These are phyloP conservation scores for Apiospora pterosperma DNA, from an alignment of 2,329 filamentous ascomycete species.

Conservation along the genomic window DNA sequence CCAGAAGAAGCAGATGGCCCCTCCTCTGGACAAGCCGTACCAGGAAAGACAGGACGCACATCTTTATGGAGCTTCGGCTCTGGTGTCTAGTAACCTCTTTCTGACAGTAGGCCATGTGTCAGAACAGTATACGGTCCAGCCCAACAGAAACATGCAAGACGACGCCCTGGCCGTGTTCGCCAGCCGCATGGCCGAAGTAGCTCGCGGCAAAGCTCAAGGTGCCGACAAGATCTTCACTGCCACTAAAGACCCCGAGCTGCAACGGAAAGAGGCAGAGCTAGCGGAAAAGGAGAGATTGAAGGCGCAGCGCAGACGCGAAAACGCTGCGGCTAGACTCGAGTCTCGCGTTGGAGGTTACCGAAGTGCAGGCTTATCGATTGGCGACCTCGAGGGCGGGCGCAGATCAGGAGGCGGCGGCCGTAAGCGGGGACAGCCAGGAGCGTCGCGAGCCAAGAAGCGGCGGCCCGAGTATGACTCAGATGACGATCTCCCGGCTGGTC, in stretches of 20 bases:
- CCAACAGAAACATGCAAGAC: slow-evolving; percentile 66
- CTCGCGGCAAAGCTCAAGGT: slow-evolving; percentile 50
- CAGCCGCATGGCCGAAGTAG: slow-evolving; percentile 62
- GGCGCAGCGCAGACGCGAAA: slow-evolving; percentile 63
- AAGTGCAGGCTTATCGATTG: slow-evolving; percentile 60
- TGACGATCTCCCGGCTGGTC: slow-evolving; percentile 63
- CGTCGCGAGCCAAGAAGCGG: slow-evolving; percentile 48
- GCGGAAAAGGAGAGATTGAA: slow-evolving; percentile 72
- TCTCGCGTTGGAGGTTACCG: slow-evolving; percentile 50
- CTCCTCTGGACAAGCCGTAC: slow-evolving; percentile 56
- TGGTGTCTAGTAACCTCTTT: slow-evolving; percentile 64
- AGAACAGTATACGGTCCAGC: slow-evolving; percentile 66
- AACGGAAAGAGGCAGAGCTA: slow-evolving; percentile 69
- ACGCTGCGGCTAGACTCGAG: slow-evolving; percentile 61
- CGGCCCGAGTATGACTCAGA: slow-evolving; percentile 72
- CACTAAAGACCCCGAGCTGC: slow-evolving; percentile 70
- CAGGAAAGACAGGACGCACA: slow-evolving; percentile 67
- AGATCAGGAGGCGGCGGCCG: slow-evolving; percentile 44
- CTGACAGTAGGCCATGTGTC: slow-evolving; percentile 74
- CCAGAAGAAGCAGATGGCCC: slow-evolving; percentile 66
- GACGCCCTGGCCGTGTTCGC: slow-evolving; percentile 68
- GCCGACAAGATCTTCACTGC: slow-evolving; percentile 66
- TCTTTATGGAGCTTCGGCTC: slow-evolving; percentile 72
- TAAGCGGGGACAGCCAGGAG: slow-evolving; percentile 50
- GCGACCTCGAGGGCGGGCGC: slow-evolving; percentile 64